Conservation (phyloP, 2,329 filamentous ascomycete species). For the Curvularia hawaiiensis region DNA sequence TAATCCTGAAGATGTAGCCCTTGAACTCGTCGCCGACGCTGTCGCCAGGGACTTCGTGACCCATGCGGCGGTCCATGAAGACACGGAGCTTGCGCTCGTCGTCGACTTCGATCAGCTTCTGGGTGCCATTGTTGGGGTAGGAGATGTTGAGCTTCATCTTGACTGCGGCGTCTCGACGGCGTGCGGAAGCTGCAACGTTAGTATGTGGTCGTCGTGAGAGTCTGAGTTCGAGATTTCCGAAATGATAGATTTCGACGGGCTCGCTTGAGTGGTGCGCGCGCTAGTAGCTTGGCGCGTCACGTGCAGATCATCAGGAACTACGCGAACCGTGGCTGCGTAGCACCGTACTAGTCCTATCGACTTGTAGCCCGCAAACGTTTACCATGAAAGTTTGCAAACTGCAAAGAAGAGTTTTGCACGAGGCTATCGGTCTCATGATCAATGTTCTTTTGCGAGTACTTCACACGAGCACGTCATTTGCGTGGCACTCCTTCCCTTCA, state of each 20-base stretch:
- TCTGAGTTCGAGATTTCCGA: conserved; percentile 23
- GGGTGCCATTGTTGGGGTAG: conserved; percentile 99
- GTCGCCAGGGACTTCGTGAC: conserved; percentile 90
- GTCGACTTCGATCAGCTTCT: conserved; percentile 98
- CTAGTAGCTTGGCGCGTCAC: conserved; percentile 15
- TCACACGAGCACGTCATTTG: background rate
- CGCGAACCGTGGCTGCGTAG: background rate
- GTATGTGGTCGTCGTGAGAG: conserved; percentile 37
- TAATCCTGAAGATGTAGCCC: conserved; percentile 99
- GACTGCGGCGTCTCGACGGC: conserved; percentile 43
- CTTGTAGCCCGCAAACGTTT: too few relatives aligned
- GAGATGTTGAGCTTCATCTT: conserved; percentile 80
- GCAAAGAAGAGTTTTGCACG: background rate
- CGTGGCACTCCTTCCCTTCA: background rate
- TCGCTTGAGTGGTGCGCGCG: conserved; percentile 16
- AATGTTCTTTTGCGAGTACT: background rate
- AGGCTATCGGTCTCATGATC: too few relatives aligned
- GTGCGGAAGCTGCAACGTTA: conserved; percentile 45
- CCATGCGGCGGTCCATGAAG: conserved; percentile 99
- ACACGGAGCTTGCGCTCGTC: conserved; percentile 99
- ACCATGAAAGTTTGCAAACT: background rate
- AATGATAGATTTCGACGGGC: conserved; percentile 14
- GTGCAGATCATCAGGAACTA: conserved; percentile 4
- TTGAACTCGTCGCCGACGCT: conserved; percentile 99
- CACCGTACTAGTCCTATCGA: too few relatives aligned